Base-by-base conservation (phyloP, 129 eudicot species). In the Chrysanthemum makinoi region DNA sequence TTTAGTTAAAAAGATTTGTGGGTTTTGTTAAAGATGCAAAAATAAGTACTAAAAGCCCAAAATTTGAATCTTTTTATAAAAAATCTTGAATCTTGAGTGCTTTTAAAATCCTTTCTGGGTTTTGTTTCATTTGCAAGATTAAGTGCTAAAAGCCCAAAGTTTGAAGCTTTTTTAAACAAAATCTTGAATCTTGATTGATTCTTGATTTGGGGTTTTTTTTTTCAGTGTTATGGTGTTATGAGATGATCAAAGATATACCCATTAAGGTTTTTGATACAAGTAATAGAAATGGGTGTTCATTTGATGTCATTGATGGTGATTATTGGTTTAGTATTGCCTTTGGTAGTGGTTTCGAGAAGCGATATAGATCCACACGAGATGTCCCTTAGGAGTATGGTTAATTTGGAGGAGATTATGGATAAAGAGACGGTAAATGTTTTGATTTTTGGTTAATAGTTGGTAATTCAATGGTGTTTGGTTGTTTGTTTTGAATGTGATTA, bases 191-290 rank as follows among this genome's bases (percentile, higher is more conserved):
- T 10, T 15, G 35, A 51, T 67, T 59, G 14, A 39, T 39, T 39
- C 46, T 39, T 39, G 46, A 39, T 39, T 39, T 39, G 46, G 46
- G 46, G n/a, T n/a, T 6, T 35, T 6, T 0, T 35, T 35, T 33
- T 33, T 24, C 16, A 59, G 14, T 47, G 18, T 71, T 55, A 78
- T 72, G 82, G 58, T 64, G 49, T 44, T 64, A 71, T 78, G 82
- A 78, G 68, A 78, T 78, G 82, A 65, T 8, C 82, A 48, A 44
- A 72, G 76, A 63, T 47, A 69, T 50, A 61, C 63, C 55, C 28
- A 48, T 75, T 48, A 65, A 48, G 18, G 47, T 16, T 16, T 46
- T 35, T 13, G 51, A 75, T 33, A 46, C 19, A 51, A 63, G 4
- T 43, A 39, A 39, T 39, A 39, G 33, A 64, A 77, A 78, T 71